Conservation (phyloP, 1,284 basidiomycete genomes). For the Calocybe gambosa region DNA sequence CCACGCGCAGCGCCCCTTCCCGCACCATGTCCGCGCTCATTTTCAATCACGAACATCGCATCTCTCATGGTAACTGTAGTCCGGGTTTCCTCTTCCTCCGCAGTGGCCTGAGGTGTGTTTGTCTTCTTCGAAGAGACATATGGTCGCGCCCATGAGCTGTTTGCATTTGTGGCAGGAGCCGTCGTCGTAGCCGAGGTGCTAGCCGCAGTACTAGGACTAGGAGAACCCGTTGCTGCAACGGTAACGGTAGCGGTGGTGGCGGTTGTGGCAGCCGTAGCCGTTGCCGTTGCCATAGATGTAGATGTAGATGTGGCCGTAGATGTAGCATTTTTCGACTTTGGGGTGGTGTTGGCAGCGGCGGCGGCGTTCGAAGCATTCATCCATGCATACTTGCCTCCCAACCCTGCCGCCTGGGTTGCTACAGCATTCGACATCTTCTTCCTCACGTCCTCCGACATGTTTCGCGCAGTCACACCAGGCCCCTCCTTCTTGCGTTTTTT, state of each 20-base stretch:
- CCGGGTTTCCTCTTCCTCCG: conserved; percentile 47
- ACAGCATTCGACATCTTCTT: conserved; percentile 88
- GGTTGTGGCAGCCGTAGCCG: conserved; percentile 27
- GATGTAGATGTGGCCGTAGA: conserved; percentile 16
- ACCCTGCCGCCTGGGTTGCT: conserved; percentile 79
- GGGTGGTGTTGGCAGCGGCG: conserved; percentile 23
- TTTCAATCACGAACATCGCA: conserved; percentile 74
- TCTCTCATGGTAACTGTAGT: conserved; percentile 64
- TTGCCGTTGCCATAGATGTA: conserved; percentile 6
- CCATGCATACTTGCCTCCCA: conserved; percentile 79
- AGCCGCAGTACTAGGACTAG: conserved; percentile 11
- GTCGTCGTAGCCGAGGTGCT: conserved; percentile 29
- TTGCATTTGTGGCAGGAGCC: conserved; percentile 24
- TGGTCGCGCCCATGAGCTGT: conserved; percentile 56
- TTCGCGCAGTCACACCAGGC: conserved; percentile 74
- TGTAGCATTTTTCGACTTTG: conserved; percentile 12
- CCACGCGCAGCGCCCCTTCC: conserved; percentile 66
- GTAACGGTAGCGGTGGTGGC: conserved; percentile 17
- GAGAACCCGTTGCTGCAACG: conserved; percentile 14
- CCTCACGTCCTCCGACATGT: conserved; percentile 83
- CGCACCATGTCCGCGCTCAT: conserved; percentile 72
- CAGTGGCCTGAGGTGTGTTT: conserved; percentile 23
- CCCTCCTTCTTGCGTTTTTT: conserved; percentile 83
- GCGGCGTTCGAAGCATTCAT: conserved; percentile 57
- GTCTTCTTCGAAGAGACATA: conserved; percentile 52